Conservation (phyloP, 352 stramenopile species). For the Albugo laibachii region DNA sequence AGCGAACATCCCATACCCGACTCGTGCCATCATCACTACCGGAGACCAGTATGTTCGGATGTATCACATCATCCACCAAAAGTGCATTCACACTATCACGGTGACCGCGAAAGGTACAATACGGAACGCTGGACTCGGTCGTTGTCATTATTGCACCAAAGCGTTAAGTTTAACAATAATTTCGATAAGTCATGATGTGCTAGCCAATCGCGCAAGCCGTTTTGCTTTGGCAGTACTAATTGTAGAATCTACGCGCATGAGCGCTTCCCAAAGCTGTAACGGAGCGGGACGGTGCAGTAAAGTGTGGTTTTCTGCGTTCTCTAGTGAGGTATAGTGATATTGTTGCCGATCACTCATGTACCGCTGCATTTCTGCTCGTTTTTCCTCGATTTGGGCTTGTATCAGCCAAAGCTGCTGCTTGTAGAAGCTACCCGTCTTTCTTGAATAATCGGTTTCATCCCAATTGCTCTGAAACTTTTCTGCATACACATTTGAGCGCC, state of each 20-base stretch:
- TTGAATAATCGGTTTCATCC: conserved; percentile 1
- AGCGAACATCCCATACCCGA: conserved; percentile 48
- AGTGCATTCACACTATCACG: conserved; percentile 34
- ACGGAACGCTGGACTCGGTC: conserved; percentile 1
- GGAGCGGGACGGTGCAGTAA: conserved; percentile 19
- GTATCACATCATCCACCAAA: conserved; percentile 26
- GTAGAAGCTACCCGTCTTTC: conserved; percentile 13
- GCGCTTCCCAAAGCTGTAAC: conserved; percentile 39
- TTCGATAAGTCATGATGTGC: too few species aligned
- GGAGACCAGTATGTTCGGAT: conserved; percentile 31
- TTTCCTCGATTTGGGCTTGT: conserved; percentile 42
- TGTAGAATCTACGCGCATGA: conserved; percentile 43
- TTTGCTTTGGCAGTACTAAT: conserved; percentile 26
- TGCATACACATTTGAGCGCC: too few species aligned
- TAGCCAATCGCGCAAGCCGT: conserved; percentile 14
- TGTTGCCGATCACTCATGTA: conserved; percentile 30
- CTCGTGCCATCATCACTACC: conserved; percentile 49
- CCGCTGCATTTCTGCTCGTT: conserved; percentile 39
- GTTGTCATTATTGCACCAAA: too few species aligned
- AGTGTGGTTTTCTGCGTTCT: conserved; percentile 34
- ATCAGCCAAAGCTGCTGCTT: conserved; percentile 35
- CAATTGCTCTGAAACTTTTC: too few species aligned
- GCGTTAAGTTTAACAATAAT: too few species aligned
- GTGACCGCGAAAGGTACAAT: conserved; percentile 33
- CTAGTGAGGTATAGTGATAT: conserved; percentile 35